phyloP scores from a whole-genome alignment of 371 early-diverging fungal genomes.

The Mucor sp. region DNA sequence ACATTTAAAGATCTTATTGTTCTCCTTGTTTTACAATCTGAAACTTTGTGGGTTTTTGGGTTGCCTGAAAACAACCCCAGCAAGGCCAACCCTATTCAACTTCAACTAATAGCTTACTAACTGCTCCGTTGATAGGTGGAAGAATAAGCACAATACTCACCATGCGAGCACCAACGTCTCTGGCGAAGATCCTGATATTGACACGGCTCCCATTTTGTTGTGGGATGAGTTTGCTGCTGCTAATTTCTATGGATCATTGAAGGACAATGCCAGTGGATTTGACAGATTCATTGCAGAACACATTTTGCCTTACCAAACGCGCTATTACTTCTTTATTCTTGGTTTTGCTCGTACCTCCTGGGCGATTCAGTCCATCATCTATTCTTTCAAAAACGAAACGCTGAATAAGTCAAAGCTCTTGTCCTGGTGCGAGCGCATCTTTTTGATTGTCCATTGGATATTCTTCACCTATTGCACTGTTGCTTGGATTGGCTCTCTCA shows the following conservation, averaged over 20 bases:
- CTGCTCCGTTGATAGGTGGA: slow-evolving; percentile 61
- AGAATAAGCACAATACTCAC: slow-evolving; percentile 91
- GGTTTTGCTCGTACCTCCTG: slow-evolving; percentile 79
- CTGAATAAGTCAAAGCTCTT: slow-evolving; percentile 52
- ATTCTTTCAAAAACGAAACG: slow-evolving; percentile 55
- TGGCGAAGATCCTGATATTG: slow-evolving; percentile 86
- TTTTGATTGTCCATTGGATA: slow-evolving; percentile 69
- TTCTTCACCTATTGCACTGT: slow-evolving; percentile 65
- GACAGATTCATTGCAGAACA: slow-evolving; percentile 69
- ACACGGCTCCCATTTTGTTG: slow-evolving; percentile 81
- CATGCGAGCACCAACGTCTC: slow-evolving; percentile 86
- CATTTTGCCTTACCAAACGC: slow-evolving; percentile 67
- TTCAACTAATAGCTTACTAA: slow-evolving; percentile 15
- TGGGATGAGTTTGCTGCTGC: slow-evolving; percentile 89
- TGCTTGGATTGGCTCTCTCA: slow-evolving; percentile 53
- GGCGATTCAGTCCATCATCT: slow-evolving; percentile 72
- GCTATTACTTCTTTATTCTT: slow-evolving; percentile 81
- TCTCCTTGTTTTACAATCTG: background rate
- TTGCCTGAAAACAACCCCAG: background rate
- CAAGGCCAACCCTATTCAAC: background rate
- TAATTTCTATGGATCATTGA: slow-evolving; percentile 63
- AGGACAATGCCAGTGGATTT: slow-evolving; percentile 38
- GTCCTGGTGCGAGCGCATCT: slow-evolving; percentile 58
- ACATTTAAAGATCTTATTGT: background rate
- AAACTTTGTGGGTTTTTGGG: background rate